Percentiles rank a stretch among this genome's conserved stretches.
These are phyloP conservation scores for Tuber calosporum DNA, from an alignment of 495 filamentous ascomycete species.

Conservation along the genomic window DNA sequence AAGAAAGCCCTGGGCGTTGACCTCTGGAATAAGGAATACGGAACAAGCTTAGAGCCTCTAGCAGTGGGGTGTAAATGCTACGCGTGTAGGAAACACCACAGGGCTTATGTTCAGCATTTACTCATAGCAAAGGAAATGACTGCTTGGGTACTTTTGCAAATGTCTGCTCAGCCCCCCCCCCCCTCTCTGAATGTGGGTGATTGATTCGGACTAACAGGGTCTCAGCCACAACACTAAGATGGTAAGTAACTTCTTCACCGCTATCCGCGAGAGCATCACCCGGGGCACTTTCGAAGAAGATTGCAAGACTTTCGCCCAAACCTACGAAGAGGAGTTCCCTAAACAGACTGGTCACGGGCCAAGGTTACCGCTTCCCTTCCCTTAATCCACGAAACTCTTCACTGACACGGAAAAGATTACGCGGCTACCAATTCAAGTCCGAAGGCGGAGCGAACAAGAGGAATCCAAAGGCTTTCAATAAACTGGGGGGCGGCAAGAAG, in stretches of 20 bases:
- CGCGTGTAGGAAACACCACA: constrained; percentile 73
- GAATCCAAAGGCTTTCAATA: constrained; percentile 57
- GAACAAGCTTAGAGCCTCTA: constrained; percentile 55
- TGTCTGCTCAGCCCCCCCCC: constrained; percentile 40
- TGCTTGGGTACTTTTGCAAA: constrained; percentile 82
- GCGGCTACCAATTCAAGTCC: constrained; percentile 77
- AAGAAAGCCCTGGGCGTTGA: constrained; percentile 60
- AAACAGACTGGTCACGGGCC: constrained; percentile 69
- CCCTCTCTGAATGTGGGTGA: not conserved
- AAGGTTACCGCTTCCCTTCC: constrained; percentile 48
- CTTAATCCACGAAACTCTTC: not conserved
- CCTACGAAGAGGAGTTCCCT: constrained; percentile 64
- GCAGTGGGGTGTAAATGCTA: constrained; percentile 64
- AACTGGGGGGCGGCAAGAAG: constrained; percentile 32
- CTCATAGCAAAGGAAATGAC: constrained; percentile 89
- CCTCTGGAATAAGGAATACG: constrained; percentile 58
- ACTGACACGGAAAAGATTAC: constrained; percentile 47
- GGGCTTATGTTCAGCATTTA: constrained; percentile 80
- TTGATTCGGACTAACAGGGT: constrained; percentile 1
- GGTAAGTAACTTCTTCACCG: constrained; percentile 64
- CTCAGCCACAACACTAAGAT: constrained; percentile 67
- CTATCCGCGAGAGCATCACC: constrained; percentile 56
- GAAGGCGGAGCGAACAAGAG: constrained; percentile 58
- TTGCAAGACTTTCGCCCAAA: constrained; percentile 49
- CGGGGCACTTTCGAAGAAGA: constrained; percentile 59